These are phyloP conservation scores for Sclerotinia subarctica DNA, from an alignment of 2,329 filamentous ascomycete species.

Conservation along the genomic window DNA sequence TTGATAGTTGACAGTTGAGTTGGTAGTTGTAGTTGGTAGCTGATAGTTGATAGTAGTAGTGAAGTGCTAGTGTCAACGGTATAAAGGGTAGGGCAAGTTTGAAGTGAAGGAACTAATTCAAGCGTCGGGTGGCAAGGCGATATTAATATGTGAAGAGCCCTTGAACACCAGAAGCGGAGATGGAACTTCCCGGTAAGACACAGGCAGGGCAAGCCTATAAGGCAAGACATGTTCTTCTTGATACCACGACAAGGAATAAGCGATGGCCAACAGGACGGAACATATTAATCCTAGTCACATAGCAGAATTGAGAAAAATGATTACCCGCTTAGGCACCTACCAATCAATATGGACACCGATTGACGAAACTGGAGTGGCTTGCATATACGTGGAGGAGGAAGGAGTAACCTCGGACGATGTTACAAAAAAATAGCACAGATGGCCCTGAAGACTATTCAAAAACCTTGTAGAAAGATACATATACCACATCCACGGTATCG, in stretches of 20 bases:
- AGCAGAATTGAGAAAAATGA: slow-evolving; percentile 12
- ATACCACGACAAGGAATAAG: slow-evolving; percentile 9
- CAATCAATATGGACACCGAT: slow-evolving; percentile 15
- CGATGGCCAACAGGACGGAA: slow-evolving; percentile 10
- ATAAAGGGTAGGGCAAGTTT: not conserved
- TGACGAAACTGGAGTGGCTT: slow-evolving; percentile 20
- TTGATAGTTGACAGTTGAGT: not conserved
- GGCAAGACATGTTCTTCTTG: slow-evolving; percentile 18
- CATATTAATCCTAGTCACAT: slow-evolving; percentile 15
- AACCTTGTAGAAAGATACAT: slow-evolving; percentile 18
- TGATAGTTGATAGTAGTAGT: not conserved
- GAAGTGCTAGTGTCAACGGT: slow-evolving; percentile 9
- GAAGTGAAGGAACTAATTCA: not conserved
- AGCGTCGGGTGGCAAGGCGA: slow-evolving; percentile 10
- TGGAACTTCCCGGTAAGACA: slow-evolving; percentile 19
- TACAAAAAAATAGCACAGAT: slow-evolving; percentile 13
- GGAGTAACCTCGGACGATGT: slow-evolving; percentile 12
- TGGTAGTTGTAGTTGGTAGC: too few species aligned
- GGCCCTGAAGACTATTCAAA: slow-evolving; percentile 17
- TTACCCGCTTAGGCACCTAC: slow-evolving; percentile 16
- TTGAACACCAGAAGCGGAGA: slow-evolving; percentile 13
- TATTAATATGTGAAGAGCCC: slow-evolving; percentile 15
- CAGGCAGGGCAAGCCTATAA: slow-evolving; percentile 14
- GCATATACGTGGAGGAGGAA: slow-evolving; percentile 19
- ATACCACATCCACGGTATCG: slow-evolving; percentile 20